Evolutionary conservation across 306 rosid genomes (phyloP), one percentile per base, ranked within the genome.

Genomic region (Fagus crenata): DNA sequence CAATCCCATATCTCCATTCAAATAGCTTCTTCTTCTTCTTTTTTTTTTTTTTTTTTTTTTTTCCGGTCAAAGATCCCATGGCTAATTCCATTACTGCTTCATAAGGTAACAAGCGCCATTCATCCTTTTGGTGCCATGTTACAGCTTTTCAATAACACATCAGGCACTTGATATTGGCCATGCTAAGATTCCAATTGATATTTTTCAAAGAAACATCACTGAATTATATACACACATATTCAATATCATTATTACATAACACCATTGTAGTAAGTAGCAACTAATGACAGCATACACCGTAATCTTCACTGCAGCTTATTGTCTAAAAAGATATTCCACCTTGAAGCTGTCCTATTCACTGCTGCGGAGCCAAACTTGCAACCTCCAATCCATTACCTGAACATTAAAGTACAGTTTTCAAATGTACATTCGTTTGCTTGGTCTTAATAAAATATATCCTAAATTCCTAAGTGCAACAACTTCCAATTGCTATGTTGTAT

Each of bases 331-430:
- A 59, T 22, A 59, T 59, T 12, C 41, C 68, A 61, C 49, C 15
- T 7, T 37, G 33, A 12, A 65, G 49, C 49, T 4, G 8, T 12
- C 18, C n/a, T 17, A 54, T 51, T 53, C 36, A 37, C 4, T 72
- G 35, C 75, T 71, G 18, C 32, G 14, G 32, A 64, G 31, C 68
- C 7, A 17, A 80, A 72, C 94, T 82, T 42, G 94, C 93, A 71
- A 88, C 88, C 84, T 93, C 97, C 87, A 93, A 75, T n/a, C 96
- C 96, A 80, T 93, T 93, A 53, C 97, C 96, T 92, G 89, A 77
- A 60, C 11, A 65, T 65, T 39, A 46, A 13, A 46, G 51, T 46
- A 9, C 51, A 46, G 11, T 9, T 32, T 33, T 3, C 18, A 33
- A 61, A 32, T 3, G 5, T 28, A 60, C 7, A 11, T 60, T 33